These are phyloP conservation scores for Coelastrella sp. DNA, from an alignment of 139 green algal species.

Conservation along the genomic window DNA sequence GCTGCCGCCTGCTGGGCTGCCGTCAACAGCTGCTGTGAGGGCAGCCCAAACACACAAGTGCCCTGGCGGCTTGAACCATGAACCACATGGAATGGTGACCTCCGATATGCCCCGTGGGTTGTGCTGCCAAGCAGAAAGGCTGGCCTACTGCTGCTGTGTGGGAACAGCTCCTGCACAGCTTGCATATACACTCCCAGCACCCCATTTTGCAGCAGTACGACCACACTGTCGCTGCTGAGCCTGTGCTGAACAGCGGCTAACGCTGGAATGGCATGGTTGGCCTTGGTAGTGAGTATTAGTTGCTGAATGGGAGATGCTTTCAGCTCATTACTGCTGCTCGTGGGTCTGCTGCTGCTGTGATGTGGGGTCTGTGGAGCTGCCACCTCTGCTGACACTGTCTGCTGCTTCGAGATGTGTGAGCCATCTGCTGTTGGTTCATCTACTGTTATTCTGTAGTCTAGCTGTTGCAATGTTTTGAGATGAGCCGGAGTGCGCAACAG, in stretches of 20 bases:
- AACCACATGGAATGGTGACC: conserved; percentile 3
- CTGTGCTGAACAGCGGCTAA: conserved; percentile 5
- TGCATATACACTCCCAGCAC: conserved; percentile 45
- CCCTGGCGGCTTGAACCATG: background rate
- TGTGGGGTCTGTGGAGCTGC: background rate
- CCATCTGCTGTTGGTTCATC: background rate
- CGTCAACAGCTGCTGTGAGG: background rate
- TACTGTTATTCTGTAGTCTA: background rate
- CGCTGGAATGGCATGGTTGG: conserved; percentile 27
- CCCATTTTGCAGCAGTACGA: conserved; percentile 47
- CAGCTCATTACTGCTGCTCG: background rate
- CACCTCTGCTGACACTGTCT: background rate
- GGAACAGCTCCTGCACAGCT: conserved; percentile 4
- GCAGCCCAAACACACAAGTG: conserved; percentile 28
- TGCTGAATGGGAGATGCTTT: conserved; percentile 14
- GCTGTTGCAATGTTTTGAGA: background rate
- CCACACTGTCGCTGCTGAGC: conserved; percentile 1
- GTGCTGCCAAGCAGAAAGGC: conserved; percentile 39
- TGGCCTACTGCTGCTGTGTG: background rate
- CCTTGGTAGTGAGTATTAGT: conserved; percentile 48
- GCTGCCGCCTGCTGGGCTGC: background rate
- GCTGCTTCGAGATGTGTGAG: background rate
- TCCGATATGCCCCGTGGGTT: conserved; percentile 40
- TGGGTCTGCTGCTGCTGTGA: too few relatives aligned
- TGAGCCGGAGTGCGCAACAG: background rate